A percentile compares a stretch with the other conserved stretches of the same genome.
Conservation (phyloP, 2,329 filamentous ascomycete species). For the Ophiostoma sp. region DNA sequence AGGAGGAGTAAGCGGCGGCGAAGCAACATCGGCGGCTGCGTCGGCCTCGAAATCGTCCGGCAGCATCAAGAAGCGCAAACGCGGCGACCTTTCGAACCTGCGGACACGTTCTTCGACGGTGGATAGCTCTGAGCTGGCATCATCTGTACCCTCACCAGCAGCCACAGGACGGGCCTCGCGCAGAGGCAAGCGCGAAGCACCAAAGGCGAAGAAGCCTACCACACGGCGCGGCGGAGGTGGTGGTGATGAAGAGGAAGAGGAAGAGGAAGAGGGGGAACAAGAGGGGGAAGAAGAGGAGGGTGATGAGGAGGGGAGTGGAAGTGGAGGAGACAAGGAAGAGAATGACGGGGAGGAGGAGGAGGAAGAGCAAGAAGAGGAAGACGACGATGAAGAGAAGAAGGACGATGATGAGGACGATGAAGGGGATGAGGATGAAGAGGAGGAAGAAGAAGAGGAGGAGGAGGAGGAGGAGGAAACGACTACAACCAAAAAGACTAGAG, state of each 20-base stretch:
- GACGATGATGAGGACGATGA: slow-evolving; percentile 10
- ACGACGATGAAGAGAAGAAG: not conserved
- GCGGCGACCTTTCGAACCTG: slow-evolving; percentile 25
- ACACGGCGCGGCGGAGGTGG: not conserved
- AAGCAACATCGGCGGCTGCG: not conserved
- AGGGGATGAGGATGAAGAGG: slow-evolving; percentile 12
- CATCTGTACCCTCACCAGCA: slow-evolving; percentile 27
- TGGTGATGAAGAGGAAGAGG: slow-evolving; percentile 22
- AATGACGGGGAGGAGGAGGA: slow-evolving; percentile 11
- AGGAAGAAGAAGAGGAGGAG: slow-evolving; percentile 22
- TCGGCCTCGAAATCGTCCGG: not conserved
- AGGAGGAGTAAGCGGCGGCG: not conserved
- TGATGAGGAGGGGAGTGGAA: not conserved
- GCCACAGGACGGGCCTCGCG: slow-evolving; percentile 23
- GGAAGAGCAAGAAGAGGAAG: slow-evolving; percentile 1
- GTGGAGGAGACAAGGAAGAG: slow-evolving; percentile 7
- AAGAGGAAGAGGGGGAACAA: slow-evolving; percentile 16
- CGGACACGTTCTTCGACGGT: slow-evolving; percentile 31
- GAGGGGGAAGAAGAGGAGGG: slow-evolving; percentile 16
- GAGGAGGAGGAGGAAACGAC: slow-evolving; percentile 8
- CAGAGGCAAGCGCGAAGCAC: slow-evolving; percentile 20
- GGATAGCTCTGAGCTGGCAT: slow-evolving; percentile 28
- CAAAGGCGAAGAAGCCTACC: slow-evolving; percentile 14
- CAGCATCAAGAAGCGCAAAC: slow-evolving; percentile 29
- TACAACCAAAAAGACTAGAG: slow-evolving; percentile 21